Conservation (phyloP, 768 basidiomycete species). For the Lyophyllum semitale region DNA sequence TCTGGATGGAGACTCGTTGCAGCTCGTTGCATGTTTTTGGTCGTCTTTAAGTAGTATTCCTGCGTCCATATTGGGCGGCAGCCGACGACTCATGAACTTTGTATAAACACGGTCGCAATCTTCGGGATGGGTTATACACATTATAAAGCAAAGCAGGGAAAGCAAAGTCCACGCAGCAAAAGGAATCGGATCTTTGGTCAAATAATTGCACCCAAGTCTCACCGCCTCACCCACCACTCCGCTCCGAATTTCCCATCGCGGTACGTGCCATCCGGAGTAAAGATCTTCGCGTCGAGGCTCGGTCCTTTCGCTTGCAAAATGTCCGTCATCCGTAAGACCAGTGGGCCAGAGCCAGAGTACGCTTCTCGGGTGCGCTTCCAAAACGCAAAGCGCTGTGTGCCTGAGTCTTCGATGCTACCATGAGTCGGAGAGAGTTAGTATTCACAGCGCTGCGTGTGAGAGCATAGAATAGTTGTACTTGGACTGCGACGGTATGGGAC, state of each 20-base stretch:
- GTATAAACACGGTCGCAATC: no score
- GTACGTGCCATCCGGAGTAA: constrained; percentile 5
- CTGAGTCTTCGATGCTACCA: background rate
- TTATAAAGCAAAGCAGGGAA: no score
- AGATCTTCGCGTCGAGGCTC: constrained; percentile 2
- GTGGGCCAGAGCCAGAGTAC: constrained; percentile 6
- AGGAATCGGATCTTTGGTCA: no score
- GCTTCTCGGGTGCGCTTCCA: constrained; percentile 13
- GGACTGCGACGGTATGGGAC: background rate
- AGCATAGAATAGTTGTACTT: background rate
- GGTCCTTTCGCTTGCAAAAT: constrained; percentile 1
- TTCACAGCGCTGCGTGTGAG: background rate
- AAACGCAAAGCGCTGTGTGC: constrained; percentile 1
- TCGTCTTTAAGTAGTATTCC: no score
- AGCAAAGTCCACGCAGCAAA: no score
- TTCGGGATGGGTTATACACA: no score
- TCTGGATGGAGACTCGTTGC: no score
- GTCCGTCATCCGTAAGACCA: constrained; percentile 11
- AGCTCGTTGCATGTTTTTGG: no score
- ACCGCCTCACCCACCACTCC: no score
- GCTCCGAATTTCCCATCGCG: constrained; percentile 11
- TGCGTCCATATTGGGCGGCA: no score
- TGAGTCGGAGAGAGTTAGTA: background rate
- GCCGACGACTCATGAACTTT: no score
- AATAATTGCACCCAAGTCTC: no score